Evolutionary conservation across 129 eudicot species (phyloP), one percentile per base, ranked within the genome.

Genomic region (Centrapalus pauciflorus): DNA sequence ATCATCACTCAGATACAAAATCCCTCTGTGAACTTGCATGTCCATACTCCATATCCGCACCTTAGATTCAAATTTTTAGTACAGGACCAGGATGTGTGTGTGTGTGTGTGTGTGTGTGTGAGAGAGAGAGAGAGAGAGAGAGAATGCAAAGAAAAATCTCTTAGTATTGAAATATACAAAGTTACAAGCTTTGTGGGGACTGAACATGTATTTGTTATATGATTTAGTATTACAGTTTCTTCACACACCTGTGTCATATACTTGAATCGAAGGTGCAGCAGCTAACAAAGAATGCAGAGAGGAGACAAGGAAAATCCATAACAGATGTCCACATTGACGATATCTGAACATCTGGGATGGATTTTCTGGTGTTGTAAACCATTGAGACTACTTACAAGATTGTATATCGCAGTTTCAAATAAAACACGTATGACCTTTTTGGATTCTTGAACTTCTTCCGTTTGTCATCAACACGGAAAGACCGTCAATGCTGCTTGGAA

Each of bases 401-500:
- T 30, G 21, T 43, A 70, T 26, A 56, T 35, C 24, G 4, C 29
- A 3, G 6, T 28, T 70, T 29, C 19, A 20, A 13, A 4, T 2
- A 43, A 23, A 59, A 13, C 7, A 4, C 29, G 6, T 64, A 23
- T 9, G 66, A 7, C 55, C 30, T 35, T 68, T 24, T 55, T 38
- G 11, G 43, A 55, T 55, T 69, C 54, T 38, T 69, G 28, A 51
- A 33, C 56, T 32, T 19, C 25, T 56, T 54, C 64, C 57, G 46
- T 23, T 72, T 41, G 30, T 55, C 60, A 2, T 27, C 40, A 49
- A 74, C 64, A 32, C 69, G 28, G 81, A 70, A 34, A 40, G 76
- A 72, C 81, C 81, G 72, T 82, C 67, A 85, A 29, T 71, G 77
- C 35, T 71, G 82, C 34, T 65, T 71, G 10, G 55, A 75, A 74